Base-by-base conservation (phyloP, 768 basidiomycete genomes). In the Mycena capillaripes region DNA sequence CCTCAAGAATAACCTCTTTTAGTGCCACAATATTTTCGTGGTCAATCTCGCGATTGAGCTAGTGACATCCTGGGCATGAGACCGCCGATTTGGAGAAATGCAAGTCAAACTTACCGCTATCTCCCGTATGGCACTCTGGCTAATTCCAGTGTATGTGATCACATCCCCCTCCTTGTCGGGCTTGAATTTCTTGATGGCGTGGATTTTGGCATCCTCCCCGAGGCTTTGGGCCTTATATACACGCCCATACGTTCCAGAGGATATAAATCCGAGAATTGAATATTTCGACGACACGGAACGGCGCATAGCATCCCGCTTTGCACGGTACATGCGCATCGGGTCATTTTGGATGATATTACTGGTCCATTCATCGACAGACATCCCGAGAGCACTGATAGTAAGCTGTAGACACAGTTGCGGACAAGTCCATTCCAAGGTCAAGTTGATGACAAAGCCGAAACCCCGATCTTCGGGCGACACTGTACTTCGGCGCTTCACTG, bases 111-210 rank as follows among this genome's bases (percentile, higher is more conserved):
- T 76, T 75, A 97, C 97, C 64, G 97, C 95, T 75, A 99, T 99
- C 82, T 99, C 98, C 70, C 98, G 88, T 76, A 96, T 95, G 5
- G 97, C 98, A 82, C 96, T 97, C 84, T 99, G 98, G 80, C 95
- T 97, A 76, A 99, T 96, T 2, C 97, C 98, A 12, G 97, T 98
- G 81, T 99, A 99, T 0, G 96, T 96, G 61, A 93, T 84, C 1
- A 97, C 92, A 79, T 99, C 98, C 25, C 97, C 97, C 84, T 99
- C 98, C 82, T 99, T 99, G 87, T 99, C 98, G 0, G 97, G 98
- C 79, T 99, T 99, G 87, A 99, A 99, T 82, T 99, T 99, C 87
- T 99, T 99, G 85, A 99, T 99, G 8, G 98, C 98, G 76, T 97
- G 93, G 56, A 97, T 88, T 73, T 84, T 86, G 3, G 87, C 90